Percentiles rank a stretch among this genome's conserved stretches.
These are phyloP conservation scores for Arachis stenosperma DNA, from an alignment of 306 rosid genomes.

Conservation along the genomic window DNA sequence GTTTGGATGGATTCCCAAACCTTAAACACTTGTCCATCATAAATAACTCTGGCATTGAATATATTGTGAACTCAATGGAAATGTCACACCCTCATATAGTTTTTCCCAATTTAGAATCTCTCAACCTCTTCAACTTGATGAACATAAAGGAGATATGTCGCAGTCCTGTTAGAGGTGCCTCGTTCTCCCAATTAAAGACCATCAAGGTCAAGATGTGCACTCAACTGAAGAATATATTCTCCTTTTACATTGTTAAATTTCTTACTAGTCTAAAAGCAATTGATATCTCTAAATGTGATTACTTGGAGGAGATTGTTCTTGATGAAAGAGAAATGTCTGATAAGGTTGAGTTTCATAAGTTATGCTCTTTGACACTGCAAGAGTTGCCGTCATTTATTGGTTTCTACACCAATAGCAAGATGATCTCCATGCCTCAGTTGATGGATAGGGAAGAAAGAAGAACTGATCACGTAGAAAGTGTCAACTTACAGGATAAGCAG, in stretches of 20 bases:
- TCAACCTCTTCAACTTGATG: conserved; percentile 29
- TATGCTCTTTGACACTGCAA: conserved; percentile 2
- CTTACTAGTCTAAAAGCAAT: conserved; percentile 31
- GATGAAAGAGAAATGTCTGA: neutral
- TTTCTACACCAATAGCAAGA: neutral
- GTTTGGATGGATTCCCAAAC: conserved; percentile 27
- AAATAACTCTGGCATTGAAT: conserved; percentile 1
- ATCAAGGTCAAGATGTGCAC: conserved; percentile 31
- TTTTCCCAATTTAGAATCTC: conserved; percentile 40
- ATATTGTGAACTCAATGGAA: conserved; percentile 27
- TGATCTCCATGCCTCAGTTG: neutral
- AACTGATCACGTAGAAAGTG: neutral
- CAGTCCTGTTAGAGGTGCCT: neutral
- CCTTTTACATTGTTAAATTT: conserved; percentile 17
- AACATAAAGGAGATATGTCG: conserved; percentile 26
- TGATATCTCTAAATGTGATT: conserved; percentile 35
- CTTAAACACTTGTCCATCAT: conserved; percentile 34
- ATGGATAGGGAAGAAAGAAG: neutral
- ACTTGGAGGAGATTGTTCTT: conserved; percentile 28
- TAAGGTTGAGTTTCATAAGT: neutral
- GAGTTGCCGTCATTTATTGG: neutral
- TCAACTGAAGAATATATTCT: conserved; percentile 40
- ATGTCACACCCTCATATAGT: neutral
- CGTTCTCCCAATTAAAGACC: conserved; percentile 43
- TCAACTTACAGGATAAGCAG: neutral